Evolutionary conservation across 2,329 filamentous ascomycete genomes (phyloP).

Genomic region (Aspergillus fumigatiaffinis): DNA sequence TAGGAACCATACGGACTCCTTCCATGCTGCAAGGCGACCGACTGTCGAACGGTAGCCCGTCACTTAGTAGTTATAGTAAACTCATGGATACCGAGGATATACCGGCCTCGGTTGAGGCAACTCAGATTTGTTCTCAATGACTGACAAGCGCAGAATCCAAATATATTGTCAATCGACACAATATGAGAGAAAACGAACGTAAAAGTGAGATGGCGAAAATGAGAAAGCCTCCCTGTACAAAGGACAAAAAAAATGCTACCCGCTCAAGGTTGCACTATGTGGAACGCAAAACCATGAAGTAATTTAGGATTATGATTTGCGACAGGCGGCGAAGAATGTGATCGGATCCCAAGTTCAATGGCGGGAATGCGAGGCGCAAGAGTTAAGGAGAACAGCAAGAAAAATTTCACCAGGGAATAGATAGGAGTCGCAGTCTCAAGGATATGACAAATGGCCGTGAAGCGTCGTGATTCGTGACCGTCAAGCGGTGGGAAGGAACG

Average conservation of each 20-base stretch:
- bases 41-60: neutral
- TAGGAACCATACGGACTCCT: neutral
- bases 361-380: neutral
- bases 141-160: neutral
- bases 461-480: slow-evolving; percentile 18
- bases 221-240: neutral
- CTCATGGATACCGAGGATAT: neutral
- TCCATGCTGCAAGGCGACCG: neutral
- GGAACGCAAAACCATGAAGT: neutral
- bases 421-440: slow-evolving; percentile 5
- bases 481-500: slow-evolving; percentile 14
- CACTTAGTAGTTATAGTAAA: neutral
- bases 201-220: neutral
- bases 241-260: neutral
- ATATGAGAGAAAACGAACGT: neutral
- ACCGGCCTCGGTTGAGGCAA: neutral
- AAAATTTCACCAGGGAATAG: slow-evolving; percentile 10
- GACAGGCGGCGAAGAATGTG: neutral
- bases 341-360: neutral
- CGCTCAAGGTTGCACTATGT: neutral
- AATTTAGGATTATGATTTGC: neutral
- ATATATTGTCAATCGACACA: neutral
- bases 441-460: slow-evolving; percentile 11
- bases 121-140: neutral
- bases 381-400: neutral